phyloP scores from a whole-genome alignment of 225 moss, liverwort and hornwort genomes.

The Sphagnum contortum region DNA sequence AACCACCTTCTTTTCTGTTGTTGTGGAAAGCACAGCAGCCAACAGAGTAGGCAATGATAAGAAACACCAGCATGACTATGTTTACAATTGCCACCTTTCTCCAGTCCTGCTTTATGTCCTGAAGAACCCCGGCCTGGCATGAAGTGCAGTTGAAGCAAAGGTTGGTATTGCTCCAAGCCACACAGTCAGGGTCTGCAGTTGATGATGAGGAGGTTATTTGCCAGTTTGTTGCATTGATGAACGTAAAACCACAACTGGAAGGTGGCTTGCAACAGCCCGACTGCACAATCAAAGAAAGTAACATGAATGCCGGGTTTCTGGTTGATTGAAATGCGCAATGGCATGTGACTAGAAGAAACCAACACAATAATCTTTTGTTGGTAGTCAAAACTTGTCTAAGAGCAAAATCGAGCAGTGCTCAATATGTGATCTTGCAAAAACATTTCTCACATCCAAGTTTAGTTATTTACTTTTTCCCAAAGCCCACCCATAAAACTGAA shows the following conservation, averaged over 20 bases:
- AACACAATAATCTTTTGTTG: too few species aligned
- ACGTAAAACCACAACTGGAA: conserved; percentile 19
- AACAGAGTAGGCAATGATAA: conserved; percentile 34
- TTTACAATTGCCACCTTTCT: conserved; percentile 30
- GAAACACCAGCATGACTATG: conserved; percentile 21
- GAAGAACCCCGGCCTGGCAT: conserved; percentile 46
- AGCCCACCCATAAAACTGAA: too few species aligned
- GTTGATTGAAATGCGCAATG: too few species aligned
- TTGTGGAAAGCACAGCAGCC: conserved; percentile 41
- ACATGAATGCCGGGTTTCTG: too few species aligned
- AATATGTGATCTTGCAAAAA: too few species aligned
- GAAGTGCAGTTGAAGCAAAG: conserved; percentile 43
- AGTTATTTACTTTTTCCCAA: too few species aligned
- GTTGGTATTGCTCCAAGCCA: conserved; percentile 21
- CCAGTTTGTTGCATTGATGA: conserved; percentile 25
- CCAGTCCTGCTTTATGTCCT: conserved; percentile 47
- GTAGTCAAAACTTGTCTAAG: too few species aligned
- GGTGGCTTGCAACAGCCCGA: conserved; percentile 56
- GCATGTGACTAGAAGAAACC: too few species aligned
- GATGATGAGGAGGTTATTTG: background rate
- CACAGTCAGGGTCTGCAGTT: conserved; percentile 17
- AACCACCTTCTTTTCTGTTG: too few species aligned
- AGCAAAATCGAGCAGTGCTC: too few species aligned
- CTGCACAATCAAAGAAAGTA: conserved; percentile 10
- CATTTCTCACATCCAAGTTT: too few species aligned